Percentiles rank a stretch among this genome's conserved stretches.
Conservation (phyloP, 176 grass and related monocot genomes). For the Saccharum spontaneum region DNA sequence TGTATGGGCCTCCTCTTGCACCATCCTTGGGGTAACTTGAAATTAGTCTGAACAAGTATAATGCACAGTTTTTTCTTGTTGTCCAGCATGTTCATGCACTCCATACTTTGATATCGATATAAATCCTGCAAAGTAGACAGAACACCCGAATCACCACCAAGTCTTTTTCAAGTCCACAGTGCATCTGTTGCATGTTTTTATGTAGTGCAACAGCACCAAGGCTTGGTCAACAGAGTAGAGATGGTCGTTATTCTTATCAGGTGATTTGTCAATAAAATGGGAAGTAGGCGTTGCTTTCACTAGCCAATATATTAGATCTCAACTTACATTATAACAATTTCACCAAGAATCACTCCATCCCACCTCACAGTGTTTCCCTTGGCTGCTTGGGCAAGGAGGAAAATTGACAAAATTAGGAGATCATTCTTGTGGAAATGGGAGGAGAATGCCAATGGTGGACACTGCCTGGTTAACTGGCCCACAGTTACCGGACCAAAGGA, state of each 20-base stretch:
- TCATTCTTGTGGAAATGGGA: too few species aligned
- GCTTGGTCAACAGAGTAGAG: neutral
- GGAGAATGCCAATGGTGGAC: too few species aligned
- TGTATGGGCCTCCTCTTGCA: neutral
- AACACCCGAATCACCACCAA: conserved; percentile 12
- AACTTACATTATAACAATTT: conserved; percentile 14
- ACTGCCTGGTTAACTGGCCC: too few species aligned
- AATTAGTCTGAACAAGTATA: neutral
- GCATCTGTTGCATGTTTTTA: neutral
- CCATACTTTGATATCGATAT: neutral
- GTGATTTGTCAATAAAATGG: neutral
- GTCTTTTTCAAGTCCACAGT: conserved; percentile 4
- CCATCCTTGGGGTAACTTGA: conserved; percentile 18
- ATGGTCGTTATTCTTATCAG: neutral
- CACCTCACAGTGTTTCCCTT: too few species aligned
- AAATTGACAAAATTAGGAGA: too few species aligned
- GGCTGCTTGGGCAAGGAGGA: too few species aligned
- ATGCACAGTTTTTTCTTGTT: conserved; percentile 17
- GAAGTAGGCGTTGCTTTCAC: neutral
- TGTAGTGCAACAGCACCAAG: conserved; percentile 10
- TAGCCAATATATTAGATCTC: neutral
- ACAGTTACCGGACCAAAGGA: too few species aligned
- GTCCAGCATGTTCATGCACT: conserved; percentile 25
- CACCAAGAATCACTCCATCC: neutral
- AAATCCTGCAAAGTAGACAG: conserved; percentile 29